Conservation (phyloP, 768 basidiomycete genomes). For the Royoungia palumana region DNA sequence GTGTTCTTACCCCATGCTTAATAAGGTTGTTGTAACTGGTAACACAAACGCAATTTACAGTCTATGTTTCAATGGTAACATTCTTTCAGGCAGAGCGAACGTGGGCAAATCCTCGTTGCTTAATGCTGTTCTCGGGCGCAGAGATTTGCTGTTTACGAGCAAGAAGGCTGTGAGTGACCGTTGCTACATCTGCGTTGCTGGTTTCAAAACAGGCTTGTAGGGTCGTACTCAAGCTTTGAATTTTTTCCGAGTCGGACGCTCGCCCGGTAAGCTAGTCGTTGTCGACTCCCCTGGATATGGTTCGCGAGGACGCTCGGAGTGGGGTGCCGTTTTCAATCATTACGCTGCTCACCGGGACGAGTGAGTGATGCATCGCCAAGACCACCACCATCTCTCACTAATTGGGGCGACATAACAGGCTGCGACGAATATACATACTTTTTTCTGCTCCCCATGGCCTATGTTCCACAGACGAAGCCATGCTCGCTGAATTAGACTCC, state of each 20-base stretch:
- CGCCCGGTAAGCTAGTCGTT: slow-evolving; percentile 52
- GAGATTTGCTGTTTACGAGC: slow-evolving; percentile 56
- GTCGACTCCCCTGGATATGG: slow-evolving; percentile 87
- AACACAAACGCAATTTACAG: neutral
- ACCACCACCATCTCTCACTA: neutral
- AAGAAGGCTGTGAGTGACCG: slow-evolving; percentile 59
- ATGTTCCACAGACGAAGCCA: slow-evolving; percentile 51
- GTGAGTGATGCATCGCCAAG: slow-evolving; percentile 38
- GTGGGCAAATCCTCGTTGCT: slow-evolving; percentile 73
- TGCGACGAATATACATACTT: slow-evolving; percentile 67
- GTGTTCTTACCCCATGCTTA: neutral
- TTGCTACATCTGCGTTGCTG: neutral
- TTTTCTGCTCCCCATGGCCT: slow-evolving; percentile 67
- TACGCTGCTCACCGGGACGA: slow-evolving; percentile 59
- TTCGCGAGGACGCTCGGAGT: slow-evolving; percentile 65
- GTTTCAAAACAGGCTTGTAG: slow-evolving; percentile 33
- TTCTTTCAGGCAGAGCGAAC: slow-evolving; percentile 63
- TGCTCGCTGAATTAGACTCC: slow-evolving; percentile 52
- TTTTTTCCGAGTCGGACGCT: slow-evolving; percentile 65
- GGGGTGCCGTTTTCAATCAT: slow-evolving; percentile 66
- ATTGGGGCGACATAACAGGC: slow-evolving; percentile 36
- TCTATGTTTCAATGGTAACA: neutral
- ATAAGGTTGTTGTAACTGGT: slow-evolving; percentile 30
- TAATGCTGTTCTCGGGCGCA: slow-evolving; percentile 63
- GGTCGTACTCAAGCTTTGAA: slow-evolving; percentile 71